Evolutionary conservation across 257 asterid species (phyloP).

Genomic region (Capsicum rhomboideum): DNA sequence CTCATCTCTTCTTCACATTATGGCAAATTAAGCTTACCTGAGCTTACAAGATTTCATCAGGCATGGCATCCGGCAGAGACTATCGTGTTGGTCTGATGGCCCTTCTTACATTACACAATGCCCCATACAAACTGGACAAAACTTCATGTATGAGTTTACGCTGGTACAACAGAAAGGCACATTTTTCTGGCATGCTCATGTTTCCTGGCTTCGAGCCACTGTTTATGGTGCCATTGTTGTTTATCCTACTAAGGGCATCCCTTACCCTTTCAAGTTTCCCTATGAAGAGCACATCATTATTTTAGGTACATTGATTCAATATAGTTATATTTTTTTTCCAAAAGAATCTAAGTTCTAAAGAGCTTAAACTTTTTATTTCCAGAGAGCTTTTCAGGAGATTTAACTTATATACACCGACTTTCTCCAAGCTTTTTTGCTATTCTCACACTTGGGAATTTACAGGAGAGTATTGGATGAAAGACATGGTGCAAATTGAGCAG

Average conservation of each 20-base stretch:
- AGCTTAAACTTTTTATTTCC: not conserved
- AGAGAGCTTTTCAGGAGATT: not conserved
- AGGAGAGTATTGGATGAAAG: constrained; percentile 62
- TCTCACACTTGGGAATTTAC: not conserved
- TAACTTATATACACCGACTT: not conserved
- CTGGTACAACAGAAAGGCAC: constrained; percentile 58
- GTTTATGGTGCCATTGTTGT: constrained; percentile 53
- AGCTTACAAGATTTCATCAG: constrained; percentile 14
- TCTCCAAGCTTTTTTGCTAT: not conserved
- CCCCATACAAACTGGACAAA: constrained; percentile 50
- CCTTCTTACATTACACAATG: constrained; percentile 65
- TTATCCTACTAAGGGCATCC: constrained; percentile 43
- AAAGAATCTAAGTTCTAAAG: not conserved
- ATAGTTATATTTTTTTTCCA: not conserved
- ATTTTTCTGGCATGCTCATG: constrained; percentile 65
- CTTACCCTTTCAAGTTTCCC: constrained; percentile 52
- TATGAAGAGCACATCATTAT: constrained; percentile 41
- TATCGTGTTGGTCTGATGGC: constrained; percentile 64
- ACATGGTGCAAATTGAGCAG: constrained; percentile 33
- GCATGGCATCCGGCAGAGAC: constrained; percentile 60
- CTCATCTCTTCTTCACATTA: not conserved
- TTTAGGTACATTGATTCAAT: constrained; percentile 29
- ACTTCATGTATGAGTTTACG: constrained; percentile 49
- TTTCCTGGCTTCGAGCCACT: constrained; percentile 60
- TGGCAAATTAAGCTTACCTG: not conserved